A percentile compares a stretch with the other conserved stretches of the same genome.
Conservation (phyloP, 805 yeast genomes). For the Ogataea kodamae region DNA sequence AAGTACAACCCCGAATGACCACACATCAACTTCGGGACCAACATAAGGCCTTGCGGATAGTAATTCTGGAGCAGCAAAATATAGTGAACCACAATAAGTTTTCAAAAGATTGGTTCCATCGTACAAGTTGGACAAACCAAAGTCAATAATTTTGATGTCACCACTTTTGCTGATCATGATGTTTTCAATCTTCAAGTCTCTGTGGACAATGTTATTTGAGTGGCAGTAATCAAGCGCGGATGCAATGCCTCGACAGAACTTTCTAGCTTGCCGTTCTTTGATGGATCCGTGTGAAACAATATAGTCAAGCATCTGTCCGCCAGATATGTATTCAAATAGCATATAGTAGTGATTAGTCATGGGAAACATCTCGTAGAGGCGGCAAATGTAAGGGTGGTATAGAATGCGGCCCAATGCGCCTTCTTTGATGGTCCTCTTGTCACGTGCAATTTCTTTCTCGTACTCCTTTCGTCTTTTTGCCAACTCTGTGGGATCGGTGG, state of each 20-base stretch:
- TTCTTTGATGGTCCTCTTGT: conserved; percentile 88
- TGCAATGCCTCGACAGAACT: conserved; percentile 91
- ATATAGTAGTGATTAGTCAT: conserved; percentile 97
- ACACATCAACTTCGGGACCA: conserved; percentile 97
- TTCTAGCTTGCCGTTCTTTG: conserved; percentile 90
- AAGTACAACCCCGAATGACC: conserved; percentile 97
- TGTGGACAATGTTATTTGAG: conserved; percentile 89
- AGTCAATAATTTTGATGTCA: conserved; percentile 92
- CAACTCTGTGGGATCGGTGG: conserved; percentile 53
- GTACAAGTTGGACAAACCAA: conserved; percentile 88
- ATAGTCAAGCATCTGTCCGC: conserved; percentile 96
- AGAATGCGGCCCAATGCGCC: conserved; percentile 89
- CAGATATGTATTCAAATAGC: conserved; percentile 94
- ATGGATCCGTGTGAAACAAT: conserved; percentile 94
- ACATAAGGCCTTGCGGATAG: conserved; percentile 86
- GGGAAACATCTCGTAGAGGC: conserved; percentile 88
- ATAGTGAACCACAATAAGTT: conserved; percentile 95
- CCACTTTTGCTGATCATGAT: conserved; percentile 92
- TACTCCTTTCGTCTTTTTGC: conserved; percentile 63
- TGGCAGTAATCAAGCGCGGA: conserved; percentile 93
- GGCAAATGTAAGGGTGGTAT: conserved; percentile 88
- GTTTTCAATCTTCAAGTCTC: conserved; percentile 95
- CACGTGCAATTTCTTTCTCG: conserved; percentile 84
- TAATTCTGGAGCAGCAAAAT: conserved; percentile 98
- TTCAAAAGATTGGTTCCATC: conserved; percentile 68